A percentile compares a stretch with the other conserved stretches of the same genome.
Conservation (phyloP, 352 stramenopile genomes). For the Phytopythium boreale region DNA sequence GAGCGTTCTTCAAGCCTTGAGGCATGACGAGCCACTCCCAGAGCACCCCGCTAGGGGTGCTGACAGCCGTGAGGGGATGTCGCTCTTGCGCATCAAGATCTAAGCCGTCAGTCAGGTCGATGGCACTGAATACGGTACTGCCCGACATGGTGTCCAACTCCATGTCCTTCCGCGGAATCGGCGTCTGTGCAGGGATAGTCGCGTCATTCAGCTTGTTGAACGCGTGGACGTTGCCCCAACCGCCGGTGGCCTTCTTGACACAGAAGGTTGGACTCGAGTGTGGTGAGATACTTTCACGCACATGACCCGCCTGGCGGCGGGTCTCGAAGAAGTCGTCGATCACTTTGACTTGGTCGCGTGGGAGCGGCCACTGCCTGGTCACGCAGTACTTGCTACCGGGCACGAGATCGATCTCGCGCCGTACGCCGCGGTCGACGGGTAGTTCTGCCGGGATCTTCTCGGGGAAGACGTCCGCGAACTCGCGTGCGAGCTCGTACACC, state of each 20-base stretch:
- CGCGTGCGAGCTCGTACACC: constrained; percentile 8
- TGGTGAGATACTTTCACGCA: constrained; percentile 16
- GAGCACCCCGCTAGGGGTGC: no score
- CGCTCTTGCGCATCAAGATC: no score
- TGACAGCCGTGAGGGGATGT: no score
- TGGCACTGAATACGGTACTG: constrained; percentile 24
- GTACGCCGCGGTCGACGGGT: constrained; percentile 9
- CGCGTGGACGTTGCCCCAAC: constrained; percentile 14
- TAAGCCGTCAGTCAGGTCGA: constrained; percentile 30
- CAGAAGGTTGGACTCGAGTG: constrained; percentile 10
- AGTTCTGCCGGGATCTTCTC: constrained; percentile 18
- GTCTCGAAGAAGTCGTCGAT: constrained; percentile 26
- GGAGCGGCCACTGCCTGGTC: constrained; percentile 20
- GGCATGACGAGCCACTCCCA: no score
- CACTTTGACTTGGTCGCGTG: constrained; percentile 17
- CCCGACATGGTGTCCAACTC: constrained; percentile 19
- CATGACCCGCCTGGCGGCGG: constrained; percentile 8
- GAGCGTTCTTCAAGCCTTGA: no score
- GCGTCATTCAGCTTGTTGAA: constrained; percentile 33
- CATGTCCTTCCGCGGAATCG: constrained; percentile 26
- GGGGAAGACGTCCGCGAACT: constrained; percentile 16
- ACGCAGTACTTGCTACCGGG: constrained; percentile 13
- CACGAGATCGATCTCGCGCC: constrained; percentile 22
- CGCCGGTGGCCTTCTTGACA: not conserved
- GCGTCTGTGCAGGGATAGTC: constrained; percentile 25